Percentiles rank a stretch among this genome's conserved stretches.
phyloP scores from a whole-genome alignment of 306 rosid species.

The Ochetophila trinervis region DNA sequence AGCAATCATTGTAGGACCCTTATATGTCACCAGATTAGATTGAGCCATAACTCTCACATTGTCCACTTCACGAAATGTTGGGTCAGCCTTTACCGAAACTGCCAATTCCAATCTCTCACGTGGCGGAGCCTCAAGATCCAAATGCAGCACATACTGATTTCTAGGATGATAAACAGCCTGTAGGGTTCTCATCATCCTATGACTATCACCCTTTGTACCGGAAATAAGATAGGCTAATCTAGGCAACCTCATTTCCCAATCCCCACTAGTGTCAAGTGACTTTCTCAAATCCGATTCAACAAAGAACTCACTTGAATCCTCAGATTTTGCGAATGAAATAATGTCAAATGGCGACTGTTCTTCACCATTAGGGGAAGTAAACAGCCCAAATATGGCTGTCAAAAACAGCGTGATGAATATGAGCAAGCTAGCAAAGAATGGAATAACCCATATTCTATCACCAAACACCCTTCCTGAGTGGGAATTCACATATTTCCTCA shows the following conservation, averaged over 20 bases:
- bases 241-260: conserved; percentile 42
- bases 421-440: conserved; percentile 77
- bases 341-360: conserved; percentile 60
- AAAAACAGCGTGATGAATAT: conserved; percentile 60
- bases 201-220: conserved; percentile 95
- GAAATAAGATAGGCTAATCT: conserved; percentile 93
- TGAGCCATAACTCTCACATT: conserved; percentile 89
- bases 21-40: conserved; percentile 84
- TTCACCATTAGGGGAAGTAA: conserved; percentile 43
- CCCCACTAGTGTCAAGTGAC: conserved; percentile 29
- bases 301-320: conserved; percentile 58
- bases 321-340: conserved; percentile 45
- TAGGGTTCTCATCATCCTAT: conserved; percentile 90
- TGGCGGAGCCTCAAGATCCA: conserved; percentile 98
- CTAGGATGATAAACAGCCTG: conserved; percentile 92
- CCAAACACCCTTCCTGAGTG: conserved; percentile 77
- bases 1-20: conserved; percentile 99
- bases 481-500: conserved; percentile 82
- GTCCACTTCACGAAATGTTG: conserved; percentile 67
- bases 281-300: conserved; percentile 65
- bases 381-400: conserved; percentile 55
- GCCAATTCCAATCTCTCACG: conserved; percentile 95
- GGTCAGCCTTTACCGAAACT: conserved; percentile 74
- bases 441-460: conserved; percentile 80
- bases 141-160: conserved; percentile 82